phyloP scores from a whole-genome alignment of 177 flowering plant species.

The Telopea speciosissima region DNA sequence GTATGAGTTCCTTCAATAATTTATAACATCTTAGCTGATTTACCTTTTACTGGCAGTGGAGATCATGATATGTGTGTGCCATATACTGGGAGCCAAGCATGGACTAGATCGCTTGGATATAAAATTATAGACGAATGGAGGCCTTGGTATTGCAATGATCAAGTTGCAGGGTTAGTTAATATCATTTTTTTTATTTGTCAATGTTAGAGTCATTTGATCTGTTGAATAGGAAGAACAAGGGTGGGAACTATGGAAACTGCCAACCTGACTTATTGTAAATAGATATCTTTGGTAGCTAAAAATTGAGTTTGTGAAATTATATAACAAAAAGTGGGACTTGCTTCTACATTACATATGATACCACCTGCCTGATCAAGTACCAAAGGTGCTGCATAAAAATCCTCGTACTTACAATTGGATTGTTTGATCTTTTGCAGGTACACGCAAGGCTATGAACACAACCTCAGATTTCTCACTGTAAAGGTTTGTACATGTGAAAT shows the following conservation, averaged over 20 bases:
- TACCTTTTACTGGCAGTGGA: slow-evolving; percentile 45
- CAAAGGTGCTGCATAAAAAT: neutral
- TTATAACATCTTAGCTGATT: neutral
- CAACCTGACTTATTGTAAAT: neutral
- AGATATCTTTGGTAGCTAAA: neutral
- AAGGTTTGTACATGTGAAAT: slow-evolving; percentile 33
- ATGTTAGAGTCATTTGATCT: neutral
- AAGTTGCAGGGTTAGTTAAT: slow-evolving; percentile 77
- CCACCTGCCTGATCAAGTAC: neutral
- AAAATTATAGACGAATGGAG: slow-evolving; percentile 77
- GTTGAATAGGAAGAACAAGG: neutral
- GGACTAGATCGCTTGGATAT: slow-evolving; percentile 88
- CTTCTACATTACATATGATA: neutral
- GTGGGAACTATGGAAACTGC: neutral
- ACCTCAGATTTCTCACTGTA: slow-evolving; percentile 69
- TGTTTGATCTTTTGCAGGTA: slow-evolving; percentile 37
- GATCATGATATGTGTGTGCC: slow-evolving; percentile 99
- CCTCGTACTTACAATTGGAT: neutral
- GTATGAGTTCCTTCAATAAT: too few species aligned
- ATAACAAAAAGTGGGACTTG: neutral
- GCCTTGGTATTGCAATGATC: slow-evolving; percentile 57
- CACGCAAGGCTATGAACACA: slow-evolving; percentile 60
- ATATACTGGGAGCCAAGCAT: slow-evolving; percentile 80
- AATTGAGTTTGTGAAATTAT: too few species aligned
- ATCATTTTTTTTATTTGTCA: neutral